These are phyloP conservation scores for Fusarium sp. DNA, from an alignment of 2,329 filamentous ascomycete species.

Conservation along the genomic window DNA sequence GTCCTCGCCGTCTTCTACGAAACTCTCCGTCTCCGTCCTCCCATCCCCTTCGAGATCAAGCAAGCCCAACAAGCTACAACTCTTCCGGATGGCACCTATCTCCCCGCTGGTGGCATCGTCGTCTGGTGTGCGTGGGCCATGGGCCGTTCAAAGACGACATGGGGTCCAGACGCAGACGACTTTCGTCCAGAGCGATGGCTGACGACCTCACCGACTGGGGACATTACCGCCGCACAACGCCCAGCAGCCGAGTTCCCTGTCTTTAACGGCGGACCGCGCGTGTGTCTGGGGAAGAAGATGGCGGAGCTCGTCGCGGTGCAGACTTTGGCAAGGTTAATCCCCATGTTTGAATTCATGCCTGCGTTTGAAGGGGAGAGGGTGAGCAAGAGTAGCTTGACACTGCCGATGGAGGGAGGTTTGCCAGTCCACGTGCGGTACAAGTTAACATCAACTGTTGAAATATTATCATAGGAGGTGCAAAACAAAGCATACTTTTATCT, in stretches of 20 bases:
- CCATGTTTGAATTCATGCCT: slow-evolving; percentile 59
- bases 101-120: slow-evolving; percentile 62
- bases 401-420: slow-evolving; percentile 69
- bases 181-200: slow-evolving; percentile 68
- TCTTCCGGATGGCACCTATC: slow-evolving; percentile 66
- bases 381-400: slow-evolving; percentile 67
- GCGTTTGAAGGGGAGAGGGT: slow-evolving; percentile 57
- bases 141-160: slow-evolving; percentile 63
- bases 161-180: slow-evolving; percentile 63
- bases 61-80: slow-evolving; percentile 61
- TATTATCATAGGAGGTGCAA: neutral
- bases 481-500: slow-evolving; percentile 27
- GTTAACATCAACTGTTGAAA: neutral
- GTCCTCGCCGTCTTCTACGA: slow-evolving; percentile 70
- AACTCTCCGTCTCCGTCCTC: slow-evolving; percentile 66
- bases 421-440: slow-evolving; percentile 47
- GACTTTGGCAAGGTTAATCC: slow-evolving; percentile 59
- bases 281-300: slow-evolving; percentile 70
- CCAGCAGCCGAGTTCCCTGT: slow-evolving; percentile 66
- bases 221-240: slow-evolving; percentile 51
- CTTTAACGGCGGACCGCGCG: slow-evolving; percentile 69
- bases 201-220: slow-evolving; percentile 41
- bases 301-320: slow-evolving; percentile 67
- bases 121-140: slow-evolving; percentile 72
- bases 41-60: slow-evolving; percentile 71